Percentiles rank a stretch among this genome's conserved stretches.
phyloP scores from a whole-genome alignment of 805 yeast genomes.

The Monosporozyma yasuniensis region DNA sequence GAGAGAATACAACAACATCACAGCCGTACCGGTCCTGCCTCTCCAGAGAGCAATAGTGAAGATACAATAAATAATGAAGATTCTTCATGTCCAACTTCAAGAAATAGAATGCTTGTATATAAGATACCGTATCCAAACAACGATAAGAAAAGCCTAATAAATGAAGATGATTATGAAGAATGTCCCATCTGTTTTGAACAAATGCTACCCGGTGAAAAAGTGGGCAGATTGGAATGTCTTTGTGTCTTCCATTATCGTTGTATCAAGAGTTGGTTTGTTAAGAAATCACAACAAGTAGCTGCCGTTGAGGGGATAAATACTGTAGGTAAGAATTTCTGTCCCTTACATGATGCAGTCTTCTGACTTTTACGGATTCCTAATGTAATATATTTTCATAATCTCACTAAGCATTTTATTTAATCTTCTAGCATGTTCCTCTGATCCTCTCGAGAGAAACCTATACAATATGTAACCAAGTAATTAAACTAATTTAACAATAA shows the following conservation, averaged over 20 bases:
- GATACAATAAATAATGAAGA: conserved; percentile 11
- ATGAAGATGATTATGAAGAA: conserved; percentile 44
- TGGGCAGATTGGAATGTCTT: conserved; percentile 86
- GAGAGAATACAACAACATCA: conserved; percentile 41
- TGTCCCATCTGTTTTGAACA: conserved; percentile 94
- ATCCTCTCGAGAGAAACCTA: neutral
- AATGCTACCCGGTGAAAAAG: conserved; percentile 73
- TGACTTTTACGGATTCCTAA: conserved; percentile 3
- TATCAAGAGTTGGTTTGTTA: conserved; percentile 82
- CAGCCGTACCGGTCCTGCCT: conserved; percentile 37
- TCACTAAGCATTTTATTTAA: neutral
- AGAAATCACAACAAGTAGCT: conserved; percentile 51
- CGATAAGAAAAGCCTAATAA: neutral
- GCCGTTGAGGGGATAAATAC: conserved; percentile 11
- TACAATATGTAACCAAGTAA: neutral
- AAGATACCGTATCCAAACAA: conserved; percentile 26
- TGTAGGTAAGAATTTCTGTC: conserved; percentile 38
- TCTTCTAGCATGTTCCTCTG: neutral
- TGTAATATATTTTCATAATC: neutral
- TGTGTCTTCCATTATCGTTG: conserved; percentile 91
- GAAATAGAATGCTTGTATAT: conserved; percentile 81
- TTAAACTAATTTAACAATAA: neutral
- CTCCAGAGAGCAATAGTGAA: conserved; percentile 9
- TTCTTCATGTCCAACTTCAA: conserved; percentile 6
- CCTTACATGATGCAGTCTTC: conserved; percentile 36